Evolutionary conservation across 495 filamentous ascomycete species (phyloP), one percentile per base, ranked within the genome.

Genomic region (Penicillium canescens): DNA sequence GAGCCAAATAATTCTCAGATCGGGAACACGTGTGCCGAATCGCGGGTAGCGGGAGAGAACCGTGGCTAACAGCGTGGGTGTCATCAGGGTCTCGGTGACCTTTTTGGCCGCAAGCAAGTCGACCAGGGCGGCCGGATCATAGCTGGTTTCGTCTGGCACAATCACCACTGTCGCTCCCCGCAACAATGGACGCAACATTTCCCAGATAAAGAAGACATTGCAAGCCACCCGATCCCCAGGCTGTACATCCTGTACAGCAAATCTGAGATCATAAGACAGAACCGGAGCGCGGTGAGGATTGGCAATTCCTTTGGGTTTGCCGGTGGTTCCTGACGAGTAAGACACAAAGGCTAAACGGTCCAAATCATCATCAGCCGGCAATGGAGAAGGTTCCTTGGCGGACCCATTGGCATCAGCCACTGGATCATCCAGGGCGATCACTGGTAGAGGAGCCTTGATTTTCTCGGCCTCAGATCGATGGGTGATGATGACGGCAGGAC

Each of bases 201-300:
- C 86, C 86, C 86, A 89, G 45, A 89, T 71, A 62, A 89, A 89
- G 60, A 87, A 89, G 18, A 87, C 86, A 77, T 89, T 89, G 60
- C 85, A 89, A 16, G 86, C 86, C 10, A 87, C 84, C 2, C 86
- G 81, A 53, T 87, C 86, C 3, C 84, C 83, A 0, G 82, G 83
- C 21, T 76, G 67, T 5, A 85, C 67, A 62, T 89, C 83, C 49
- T 80, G 83, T 1, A 87, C 59, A 10, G 60, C 72, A 60, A 87
- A 89, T 68, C 86, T 71, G 50, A 87, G 56, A 56, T 87, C 71
- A 55, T 87, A 89, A 21, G 84, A 87, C 16, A 81, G 74, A 4
- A 89, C 84, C 3, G 85, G 75, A 8, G 86, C 84, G 26, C 81
- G 70, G 55, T 89, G 86, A 3, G 86, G 82, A 57, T 87, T 87